Evolutionary conservation across 1,284 basidiomycete species (phyloP).

Genomic region (Coriolopsis trogii): DNA sequence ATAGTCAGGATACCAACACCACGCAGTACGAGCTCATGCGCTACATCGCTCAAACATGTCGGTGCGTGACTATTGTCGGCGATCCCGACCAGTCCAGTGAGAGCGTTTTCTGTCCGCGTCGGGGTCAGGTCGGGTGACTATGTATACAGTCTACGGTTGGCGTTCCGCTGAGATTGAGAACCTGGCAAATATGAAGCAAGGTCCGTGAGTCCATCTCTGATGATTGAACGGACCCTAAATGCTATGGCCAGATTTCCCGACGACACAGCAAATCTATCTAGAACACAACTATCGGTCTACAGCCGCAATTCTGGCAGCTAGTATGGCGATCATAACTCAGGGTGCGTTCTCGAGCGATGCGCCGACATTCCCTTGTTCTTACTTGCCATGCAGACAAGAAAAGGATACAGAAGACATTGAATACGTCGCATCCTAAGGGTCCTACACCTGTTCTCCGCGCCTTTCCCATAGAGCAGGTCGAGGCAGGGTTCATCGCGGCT

Average conservation of each 20-base stretch:
- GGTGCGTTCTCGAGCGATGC: conserved; percentile 44
- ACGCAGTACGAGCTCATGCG: conserved; percentile 87
- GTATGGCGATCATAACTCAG: conserved; percentile 82
- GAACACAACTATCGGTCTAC: conserved; percentile 93
- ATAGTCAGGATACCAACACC: conserved; percentile 86
- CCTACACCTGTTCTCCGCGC: conserved; percentile 55
- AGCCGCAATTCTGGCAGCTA: conserved; percentile 73
- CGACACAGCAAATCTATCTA: conserved; percentile 70
- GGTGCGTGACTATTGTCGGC: conserved; percentile 83
- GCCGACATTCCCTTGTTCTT: not conserved
- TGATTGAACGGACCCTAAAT: not conserved
- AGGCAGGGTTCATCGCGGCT: conserved; percentile 73
- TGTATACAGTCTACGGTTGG: conserved; percentile 79
- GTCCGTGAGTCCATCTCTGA: conserved; percentile 37
- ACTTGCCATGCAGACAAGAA: conserved; percentile 53
- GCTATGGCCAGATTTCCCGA: conserved; percentile 58
- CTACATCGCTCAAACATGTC: conserved; percentile 58
- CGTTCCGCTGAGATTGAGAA: conserved; percentile 84
- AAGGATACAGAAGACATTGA: conserved; percentile 78
- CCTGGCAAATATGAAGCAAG: conserved; percentile 74
- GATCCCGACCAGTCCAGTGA: conserved; percentile 91
- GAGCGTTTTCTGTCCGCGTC: conserved; percentile 14
- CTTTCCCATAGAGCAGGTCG: conserved; percentile 55
- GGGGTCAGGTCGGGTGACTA: not conserved
- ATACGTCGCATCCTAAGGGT: conserved; percentile 72